These are phyloP conservation scores for Mortierella alpina DNA, from an alignment of 192 early-diverging fungal species.

Conservation along the genomic window DNA sequence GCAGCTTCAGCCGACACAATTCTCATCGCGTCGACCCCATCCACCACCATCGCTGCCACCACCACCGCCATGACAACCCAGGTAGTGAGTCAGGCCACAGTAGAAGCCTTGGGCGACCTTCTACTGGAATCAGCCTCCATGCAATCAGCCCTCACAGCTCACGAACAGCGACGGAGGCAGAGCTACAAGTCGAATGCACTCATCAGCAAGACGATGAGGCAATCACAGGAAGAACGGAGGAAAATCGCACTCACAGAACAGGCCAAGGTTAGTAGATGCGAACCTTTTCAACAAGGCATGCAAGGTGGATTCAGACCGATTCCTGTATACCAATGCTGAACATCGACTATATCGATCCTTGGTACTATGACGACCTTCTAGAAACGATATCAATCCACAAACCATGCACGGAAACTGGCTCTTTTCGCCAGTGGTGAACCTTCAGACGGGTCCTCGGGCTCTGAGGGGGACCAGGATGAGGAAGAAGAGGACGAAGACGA, in stretches of 20 bases:
- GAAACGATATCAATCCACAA: conserved; percentile 56
- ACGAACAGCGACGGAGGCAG: conserved; percentile 37
- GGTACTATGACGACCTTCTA: not conserved
- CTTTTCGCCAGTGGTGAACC: conserved; percentile 48
- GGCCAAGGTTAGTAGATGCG: conserved; percentile 37
- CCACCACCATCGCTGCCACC: not conserved
- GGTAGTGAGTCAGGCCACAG: conserved; percentile 36
- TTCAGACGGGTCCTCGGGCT: conserved; percentile 31
- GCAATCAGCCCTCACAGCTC: conserved; percentile 13
- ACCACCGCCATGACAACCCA: not conserved
- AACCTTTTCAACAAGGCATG: not conserved
- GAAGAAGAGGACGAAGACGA: conserved; percentile 22
- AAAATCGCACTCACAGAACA: conserved; percentile 54
- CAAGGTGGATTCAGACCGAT: not conserved
- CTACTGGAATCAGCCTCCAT: conserved; percentile 47
- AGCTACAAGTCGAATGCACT: conserved; percentile 35
- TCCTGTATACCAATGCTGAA: not conserved
- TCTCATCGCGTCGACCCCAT: not conserved
- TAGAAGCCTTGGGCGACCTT: conserved; percentile 46
- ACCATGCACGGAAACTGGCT: conserved; percentile 59
- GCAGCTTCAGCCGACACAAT: not conserved
- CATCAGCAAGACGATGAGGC: conserved; percentile 44
- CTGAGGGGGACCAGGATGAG: conserved; percentile 28
- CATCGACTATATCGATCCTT: not conserved
- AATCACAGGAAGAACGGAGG: conserved; percentile 57